These are phyloP conservation scores for Colletotrichum sp. DNA, from an alignment of 2,329 filamentous ascomycete species.

Conservation along the genomic window DNA sequence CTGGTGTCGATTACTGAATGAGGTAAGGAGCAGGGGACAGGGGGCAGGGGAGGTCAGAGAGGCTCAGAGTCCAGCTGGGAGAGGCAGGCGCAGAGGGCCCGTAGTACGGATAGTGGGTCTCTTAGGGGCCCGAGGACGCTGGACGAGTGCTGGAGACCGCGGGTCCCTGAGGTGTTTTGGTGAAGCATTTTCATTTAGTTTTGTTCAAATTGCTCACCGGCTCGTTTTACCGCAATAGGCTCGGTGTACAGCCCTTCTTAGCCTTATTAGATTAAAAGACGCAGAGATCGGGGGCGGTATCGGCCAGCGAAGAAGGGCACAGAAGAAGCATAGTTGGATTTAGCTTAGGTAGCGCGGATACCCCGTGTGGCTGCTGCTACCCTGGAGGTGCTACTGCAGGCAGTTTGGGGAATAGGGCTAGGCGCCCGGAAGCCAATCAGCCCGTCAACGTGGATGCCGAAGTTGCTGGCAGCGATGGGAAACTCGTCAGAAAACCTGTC, in stretches of 20 bases:
- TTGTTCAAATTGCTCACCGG: neutral
- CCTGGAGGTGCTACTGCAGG: neutral
- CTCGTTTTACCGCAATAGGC: neutral
- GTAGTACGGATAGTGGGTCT: neutral
- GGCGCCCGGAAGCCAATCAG: neutral
- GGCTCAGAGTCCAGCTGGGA: neutral
- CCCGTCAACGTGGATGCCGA: neutral
- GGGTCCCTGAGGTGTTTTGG: neutral
- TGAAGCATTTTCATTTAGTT: neutral
- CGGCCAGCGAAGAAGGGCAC: neutral
- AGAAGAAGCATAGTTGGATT: neutral
- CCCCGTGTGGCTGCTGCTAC: neutral
- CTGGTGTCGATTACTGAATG: neutral
- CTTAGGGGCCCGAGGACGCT: neutral
- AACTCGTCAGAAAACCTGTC: neutral
- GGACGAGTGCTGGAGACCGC: neutral
- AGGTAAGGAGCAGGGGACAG: neutral
- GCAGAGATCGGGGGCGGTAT: neutral
- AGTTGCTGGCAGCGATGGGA: neutral
- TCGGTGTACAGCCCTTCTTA: neutral
- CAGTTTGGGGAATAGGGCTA: neutral
- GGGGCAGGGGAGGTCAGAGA: neutral
- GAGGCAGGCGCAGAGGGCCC: slow-evolving; percentile 10
- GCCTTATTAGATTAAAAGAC: neutral
- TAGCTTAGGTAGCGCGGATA: neutral